Conservation (phyloP, 75 land plant species). For the Picea glauca region DNA sequence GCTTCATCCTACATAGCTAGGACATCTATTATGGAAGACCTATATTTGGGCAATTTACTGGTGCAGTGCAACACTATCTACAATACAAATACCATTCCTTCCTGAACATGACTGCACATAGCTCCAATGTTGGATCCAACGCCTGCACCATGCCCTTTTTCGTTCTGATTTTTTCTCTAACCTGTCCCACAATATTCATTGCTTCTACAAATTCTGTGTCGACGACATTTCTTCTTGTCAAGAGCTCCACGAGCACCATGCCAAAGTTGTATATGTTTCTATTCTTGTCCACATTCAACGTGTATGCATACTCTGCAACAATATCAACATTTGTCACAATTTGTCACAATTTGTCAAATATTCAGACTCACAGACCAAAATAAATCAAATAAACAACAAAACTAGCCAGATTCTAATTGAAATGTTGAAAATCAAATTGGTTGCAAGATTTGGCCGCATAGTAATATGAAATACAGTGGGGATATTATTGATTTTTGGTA, state of each 20-base stretch:
- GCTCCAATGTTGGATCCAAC: constrained; percentile 49
- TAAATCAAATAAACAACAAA: not conserved
- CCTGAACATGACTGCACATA: constrained; percentile 54
- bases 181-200: constrained; percentile 62
- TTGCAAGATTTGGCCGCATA: not conserved
- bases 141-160: constrained; percentile 35
- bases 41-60: constrained; percentile 67
- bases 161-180: constrained; percentile 29
- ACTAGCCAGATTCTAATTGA: not conserved
- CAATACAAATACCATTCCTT: constrained; percentile 76
- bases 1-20: constrained; percentile 65
- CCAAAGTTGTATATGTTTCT: constrained; percentile 84
- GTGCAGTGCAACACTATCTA: constrained; percentile 86
- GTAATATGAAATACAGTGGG: no score
- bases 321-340: not conserved
- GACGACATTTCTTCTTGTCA: constrained; percentile 50
- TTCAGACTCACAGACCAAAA: no score
- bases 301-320: constrained; percentile 61
- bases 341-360: no score
- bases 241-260: constrained; percentile 66
- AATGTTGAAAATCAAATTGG: not conserved
- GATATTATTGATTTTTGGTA: no score
- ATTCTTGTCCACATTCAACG: constrained; percentile 73
- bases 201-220: constrained; percentile 65
- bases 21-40: constrained; percentile 94